Conservation (phyloP, 768 basidiomycete genomes). For the Trametes elegans region DNA sequence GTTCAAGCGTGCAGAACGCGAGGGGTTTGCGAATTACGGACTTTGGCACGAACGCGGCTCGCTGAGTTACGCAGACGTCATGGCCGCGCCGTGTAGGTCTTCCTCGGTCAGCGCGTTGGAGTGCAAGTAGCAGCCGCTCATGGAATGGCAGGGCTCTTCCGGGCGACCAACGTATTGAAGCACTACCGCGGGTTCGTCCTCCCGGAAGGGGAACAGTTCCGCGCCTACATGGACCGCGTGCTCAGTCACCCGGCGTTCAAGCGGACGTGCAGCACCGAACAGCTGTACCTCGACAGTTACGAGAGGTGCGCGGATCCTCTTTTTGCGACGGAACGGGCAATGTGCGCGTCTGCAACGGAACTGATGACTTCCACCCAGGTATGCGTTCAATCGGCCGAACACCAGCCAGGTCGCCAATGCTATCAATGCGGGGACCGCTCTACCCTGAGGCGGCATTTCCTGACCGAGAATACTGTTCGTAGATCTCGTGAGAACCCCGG, state of each 20-base stretch:
- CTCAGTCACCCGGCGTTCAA: constrained; percentile 63
- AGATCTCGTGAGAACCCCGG: too few species aligned
- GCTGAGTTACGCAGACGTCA: constrained; percentile 62
- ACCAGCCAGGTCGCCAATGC: constrained; percentile 76
- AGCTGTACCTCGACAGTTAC: constrained; percentile 69
- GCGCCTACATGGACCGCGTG: constrained; percentile 51
- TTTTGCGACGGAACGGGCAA: too few species aligned
- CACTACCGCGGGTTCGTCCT: constrained; percentile 68
- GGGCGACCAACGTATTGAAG: constrained; percentile 59
- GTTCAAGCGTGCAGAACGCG: constrained; percentile 49
- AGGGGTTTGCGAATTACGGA: constrained; percentile 45
- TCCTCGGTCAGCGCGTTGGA: constrained; percentile 1
- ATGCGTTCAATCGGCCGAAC: constrained; percentile 74
- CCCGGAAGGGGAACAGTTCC: constrained; percentile 46
- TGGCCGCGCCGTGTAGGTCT: constrained; percentile 66
- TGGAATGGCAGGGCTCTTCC: constrained; percentile 58
- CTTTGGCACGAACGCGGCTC: constrained; percentile 54
- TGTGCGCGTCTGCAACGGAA: too few species aligned
- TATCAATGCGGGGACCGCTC: constrained; percentile 60
- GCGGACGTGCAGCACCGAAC: constrained; percentile 63
- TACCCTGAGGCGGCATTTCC: constrained; percentile 46
- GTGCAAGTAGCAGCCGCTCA: background rate
- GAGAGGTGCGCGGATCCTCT: constrained; percentile 60
- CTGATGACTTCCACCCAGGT: constrained; percentile 38
- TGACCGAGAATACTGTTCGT: background rate